These are phyloP conservation scores for Fusarium chaquense DNA, from an alignment of 2,329 filamentous ascomycete genomes.

Conservation along the genomic window DNA sequence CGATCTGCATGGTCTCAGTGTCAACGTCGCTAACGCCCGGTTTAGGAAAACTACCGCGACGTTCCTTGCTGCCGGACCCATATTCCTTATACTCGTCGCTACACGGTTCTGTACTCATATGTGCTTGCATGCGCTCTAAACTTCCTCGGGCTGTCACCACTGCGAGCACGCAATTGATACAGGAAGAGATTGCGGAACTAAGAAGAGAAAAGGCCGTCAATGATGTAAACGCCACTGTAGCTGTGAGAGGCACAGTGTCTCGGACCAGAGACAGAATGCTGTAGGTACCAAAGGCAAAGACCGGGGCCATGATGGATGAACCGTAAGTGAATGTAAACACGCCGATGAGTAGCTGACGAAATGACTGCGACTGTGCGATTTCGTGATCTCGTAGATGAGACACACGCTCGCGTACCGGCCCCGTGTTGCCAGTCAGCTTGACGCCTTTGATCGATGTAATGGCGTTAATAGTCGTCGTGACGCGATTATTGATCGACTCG, in stretches of 20 bases:
- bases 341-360: slow-evolving; percentile 11
- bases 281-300: slow-evolving; percentile 15
- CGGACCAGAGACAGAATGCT: slow-evolving; percentile 11
- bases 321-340: slow-evolving; percentile 11
- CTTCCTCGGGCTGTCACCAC: slow-evolving; percentile 12
- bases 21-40: slow-evolving; percentile 5
- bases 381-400: slow-evolving; percentile 11
- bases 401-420: slow-evolving; percentile 5
- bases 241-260: slow-evolving; percentile 9
- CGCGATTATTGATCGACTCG: slow-evolving; percentile 14
- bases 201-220: slow-evolving; percentile 13
- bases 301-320: slow-evolving; percentile 14
- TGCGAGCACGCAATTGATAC: slow-evolving; percentile 12
- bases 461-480: slow-evolving; percentile 15
- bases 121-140: slow-evolving; percentile 14
- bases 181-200: slow-evolving; percentile 13
- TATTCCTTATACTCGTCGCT: neutral
- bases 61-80: slow-evolving; percentile 6
- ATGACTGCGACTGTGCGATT: slow-evolving; percentile 12
- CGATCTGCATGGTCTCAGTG: slow-evolving; percentile 1
- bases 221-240: slow-evolving; percentile 10
- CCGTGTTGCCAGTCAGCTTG: slow-evolving; percentile 11
- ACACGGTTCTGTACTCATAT: slow-evolving; percentile 7
- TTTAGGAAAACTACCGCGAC: slow-evolving; percentile 4
- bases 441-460: slow-evolving; percentile 13